These are phyloP conservation scores for Calvatia gigantea DNA, from an alignment of 768 basidiomycete species.

Conservation along the genomic window DNA sequence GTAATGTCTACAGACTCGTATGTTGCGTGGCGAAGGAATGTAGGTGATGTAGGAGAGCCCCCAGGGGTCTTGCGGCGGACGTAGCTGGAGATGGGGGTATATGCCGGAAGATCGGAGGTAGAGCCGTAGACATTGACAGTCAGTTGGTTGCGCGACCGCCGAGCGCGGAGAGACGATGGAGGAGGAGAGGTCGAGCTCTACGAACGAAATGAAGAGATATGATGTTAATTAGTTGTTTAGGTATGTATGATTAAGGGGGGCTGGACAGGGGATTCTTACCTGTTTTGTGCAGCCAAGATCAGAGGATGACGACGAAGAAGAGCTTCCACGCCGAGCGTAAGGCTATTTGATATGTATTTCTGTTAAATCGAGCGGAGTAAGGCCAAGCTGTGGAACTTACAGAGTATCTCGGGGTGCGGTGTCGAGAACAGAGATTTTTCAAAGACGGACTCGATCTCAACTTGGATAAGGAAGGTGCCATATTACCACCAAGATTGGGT, in stretches of 20 bases:
- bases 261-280: slow-evolving; percentile 1
- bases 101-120: slow-evolving; percentile 49
- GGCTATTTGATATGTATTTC: slow-evolving; percentile 11
- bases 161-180: slow-evolving; percentile 42
- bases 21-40: slow-evolving; percentile 48
- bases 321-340: slow-evolving; percentile 14
- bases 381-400: too few species aligned
- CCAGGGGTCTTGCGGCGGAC: slow-evolving; percentile 78
- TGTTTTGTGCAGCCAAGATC: slow-evolving; percentile 9
- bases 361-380: too few species aligned
- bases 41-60: slow-evolving; percentile 65
- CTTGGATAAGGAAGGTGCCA: slow-evolving; percentile 32
- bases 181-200: slow-evolving; percentile 35
- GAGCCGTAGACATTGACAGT: slow-evolving; percentile 47
- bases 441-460: slow-evolving; percentile 43
- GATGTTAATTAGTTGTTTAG: not conserved
- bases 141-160: slow-evolving; percentile 42
- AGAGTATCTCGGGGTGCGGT: slow-evolving; percentile 40
- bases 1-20: slow-evolving; percentile 48
- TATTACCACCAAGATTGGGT: slow-evolving; percentile 29
- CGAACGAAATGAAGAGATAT: not conserved
- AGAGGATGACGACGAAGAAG: slow-evolving; percentile 16
- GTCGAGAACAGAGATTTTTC: slow-evolving; percentile 35
- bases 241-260: too few species aligned
- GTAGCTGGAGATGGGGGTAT: slow-evolving; percentile 77